phyloP scores from a whole-genome alignment of 2,329 filamentous ascomycete genomes.

The Ilyonectria robusta region DNA sequence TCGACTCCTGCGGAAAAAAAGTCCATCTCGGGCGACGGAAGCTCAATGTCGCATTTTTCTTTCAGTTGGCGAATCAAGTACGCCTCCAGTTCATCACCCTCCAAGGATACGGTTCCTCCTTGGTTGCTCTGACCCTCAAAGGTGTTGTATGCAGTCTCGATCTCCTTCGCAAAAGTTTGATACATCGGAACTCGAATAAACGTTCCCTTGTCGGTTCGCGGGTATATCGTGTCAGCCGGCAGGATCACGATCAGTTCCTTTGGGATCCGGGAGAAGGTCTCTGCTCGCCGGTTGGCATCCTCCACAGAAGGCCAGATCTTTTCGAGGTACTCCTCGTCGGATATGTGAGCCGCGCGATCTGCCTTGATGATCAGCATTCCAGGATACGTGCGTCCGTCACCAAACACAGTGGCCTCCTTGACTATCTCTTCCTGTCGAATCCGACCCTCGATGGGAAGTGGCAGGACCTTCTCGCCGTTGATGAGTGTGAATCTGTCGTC shows the following conservation, averaged over 20 bases:
- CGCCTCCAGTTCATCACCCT: constrained; percentile 46
- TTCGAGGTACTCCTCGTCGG: constrained; percentile 62
- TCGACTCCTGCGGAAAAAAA: constrained; percentile 73
- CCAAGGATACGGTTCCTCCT: constrained; percentile 1
- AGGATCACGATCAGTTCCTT: constrained; percentile 67
- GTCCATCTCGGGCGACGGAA: constrained; percentile 53
- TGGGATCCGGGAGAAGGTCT: constrained; percentile 67
- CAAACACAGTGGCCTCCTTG: constrained; percentile 71
- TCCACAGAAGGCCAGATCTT: constrained; percentile 65
- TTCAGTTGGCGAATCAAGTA: constrained; percentile 45
- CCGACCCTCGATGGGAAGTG: constrained; percentile 64
- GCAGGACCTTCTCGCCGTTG: constrained; percentile 65
- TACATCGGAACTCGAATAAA: constrained; percentile 68
- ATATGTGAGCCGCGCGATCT: constrained; percentile 57
- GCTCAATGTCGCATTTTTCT: constrained; percentile 50
- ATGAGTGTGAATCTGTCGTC: constrained; percentile 62
- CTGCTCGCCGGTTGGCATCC: constrained; percentile 63
- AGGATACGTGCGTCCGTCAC: constrained; percentile 65
- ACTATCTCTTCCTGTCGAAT: constrained; percentile 67
- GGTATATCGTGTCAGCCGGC: constrained; percentile 58
- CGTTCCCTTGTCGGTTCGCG: constrained; percentile 67
- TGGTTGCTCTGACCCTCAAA: constrained; percentile 34
- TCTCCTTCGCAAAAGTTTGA: constrained; percentile 58
- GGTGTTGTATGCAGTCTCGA: constrained; percentile 56
- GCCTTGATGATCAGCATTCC: constrained; percentile 68